Conservation (phyloP, 2,329 filamentous ascomycete species). For the Penicillium sp. region DNA sequence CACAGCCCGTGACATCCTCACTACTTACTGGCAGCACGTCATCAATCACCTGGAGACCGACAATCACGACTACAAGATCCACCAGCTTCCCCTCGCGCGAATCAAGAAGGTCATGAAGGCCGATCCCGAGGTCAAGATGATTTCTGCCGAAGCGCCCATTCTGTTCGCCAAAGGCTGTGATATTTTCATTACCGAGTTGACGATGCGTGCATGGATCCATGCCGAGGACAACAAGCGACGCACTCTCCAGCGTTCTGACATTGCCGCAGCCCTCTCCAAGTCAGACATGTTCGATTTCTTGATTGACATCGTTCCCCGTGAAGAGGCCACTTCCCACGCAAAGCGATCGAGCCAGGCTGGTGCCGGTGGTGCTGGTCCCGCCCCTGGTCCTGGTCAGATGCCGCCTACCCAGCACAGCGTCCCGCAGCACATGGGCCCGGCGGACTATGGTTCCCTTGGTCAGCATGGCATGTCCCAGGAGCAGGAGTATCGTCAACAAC, state of each 20-base stretch:
- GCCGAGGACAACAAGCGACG: conserved; percentile 98
- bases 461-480: conserved; percentile 61
- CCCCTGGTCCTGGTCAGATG: conserved; percentile 34
- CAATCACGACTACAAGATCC: conserved; percentile 96
- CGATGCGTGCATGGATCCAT: conserved; percentile 99
- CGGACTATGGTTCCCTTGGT: conserved; percentile 53
- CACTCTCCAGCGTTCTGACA: conserved; percentile 91
- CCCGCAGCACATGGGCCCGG: conserved; percentile 53
- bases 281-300: conserved; percentile 99
- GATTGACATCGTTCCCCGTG: conserved; percentile 95
- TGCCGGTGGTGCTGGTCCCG: conserved; percentile 46
- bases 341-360: conserved; percentile 59
- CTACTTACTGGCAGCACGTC: conserved; percentile 98
- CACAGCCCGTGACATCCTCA: conserved; percentile 92
- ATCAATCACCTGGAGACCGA: conserved; percentile 93
- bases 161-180: conserved; percentile 97
- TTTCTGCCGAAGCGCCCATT: conserved; percentile 95
- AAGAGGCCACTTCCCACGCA: conserved; percentile 80
- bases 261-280: conserved; percentile 90
- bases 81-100: conserved; percentile 90
- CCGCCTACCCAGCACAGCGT: conserved; percentile 43
- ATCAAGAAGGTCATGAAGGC: conserved; percentile 99
- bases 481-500: conserved; percentile 72
- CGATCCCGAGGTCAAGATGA: conserved; percentile 99
- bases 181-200: conserved; percentile 97